phyloP scores from a whole-genome alignment of 1,284 basidiomycete species.

The Taiwanofungus camphoratus region DNA sequence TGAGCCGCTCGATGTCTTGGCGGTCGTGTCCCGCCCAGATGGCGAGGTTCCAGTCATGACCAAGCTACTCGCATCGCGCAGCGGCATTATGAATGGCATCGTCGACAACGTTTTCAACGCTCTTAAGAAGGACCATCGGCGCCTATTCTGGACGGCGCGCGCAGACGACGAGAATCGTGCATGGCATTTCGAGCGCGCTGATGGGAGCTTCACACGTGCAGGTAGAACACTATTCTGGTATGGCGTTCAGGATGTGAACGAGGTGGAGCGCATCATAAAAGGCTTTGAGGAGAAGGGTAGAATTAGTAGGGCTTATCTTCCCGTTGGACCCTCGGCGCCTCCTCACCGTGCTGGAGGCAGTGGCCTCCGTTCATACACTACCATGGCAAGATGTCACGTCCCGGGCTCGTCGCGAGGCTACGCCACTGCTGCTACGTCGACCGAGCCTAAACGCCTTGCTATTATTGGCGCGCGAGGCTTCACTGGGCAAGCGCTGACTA shows the following conservation, averaged over 20 bases:
- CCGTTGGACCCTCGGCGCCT: slow-evolving; percentile 79
- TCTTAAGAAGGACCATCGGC: slow-evolving; percentile 92
- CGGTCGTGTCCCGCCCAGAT: slow-evolving; percentile 88
- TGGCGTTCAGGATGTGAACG: slow-evolving; percentile 86
- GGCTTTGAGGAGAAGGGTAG: slow-evolving; percentile 83
- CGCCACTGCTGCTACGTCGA: slow-evolving; percentile 46
- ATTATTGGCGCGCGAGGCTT: slow-evolving; percentile 95
- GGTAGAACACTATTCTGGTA: slow-evolving; percentile 97
- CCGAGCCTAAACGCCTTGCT: slow-evolving; percentile 82
- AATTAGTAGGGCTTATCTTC: slow-evolving; percentile 64
- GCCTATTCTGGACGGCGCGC: slow-evolving; percentile 94
- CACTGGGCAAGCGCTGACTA: slow-evolving; percentile 91
- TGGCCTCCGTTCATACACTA: slow-evolving; percentile 65
- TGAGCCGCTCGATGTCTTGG: slow-evolving; percentile 94
- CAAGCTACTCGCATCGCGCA: slow-evolving; percentile 85
- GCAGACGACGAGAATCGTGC: slow-evolving; percentile 94
- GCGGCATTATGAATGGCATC: slow-evolving; percentile 90
- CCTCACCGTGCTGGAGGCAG: slow-evolving; percentile 45
- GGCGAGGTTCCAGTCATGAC: slow-evolving; percentile 90
- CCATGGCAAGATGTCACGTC: slow-evolving; percentile 43
- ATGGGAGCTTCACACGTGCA: slow-evolving; percentile 94
- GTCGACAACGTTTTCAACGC: slow-evolving; percentile 97
- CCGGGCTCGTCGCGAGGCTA: slow-evolving; percentile 56
- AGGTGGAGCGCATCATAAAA: slow-evolving; percentile 85
- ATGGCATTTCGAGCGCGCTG: slow-evolving; percentile 99